Evolutionary conservation across 495 filamentous ascomycete species (phyloP).

Genomic region (Parmelia sp.): DNA sequence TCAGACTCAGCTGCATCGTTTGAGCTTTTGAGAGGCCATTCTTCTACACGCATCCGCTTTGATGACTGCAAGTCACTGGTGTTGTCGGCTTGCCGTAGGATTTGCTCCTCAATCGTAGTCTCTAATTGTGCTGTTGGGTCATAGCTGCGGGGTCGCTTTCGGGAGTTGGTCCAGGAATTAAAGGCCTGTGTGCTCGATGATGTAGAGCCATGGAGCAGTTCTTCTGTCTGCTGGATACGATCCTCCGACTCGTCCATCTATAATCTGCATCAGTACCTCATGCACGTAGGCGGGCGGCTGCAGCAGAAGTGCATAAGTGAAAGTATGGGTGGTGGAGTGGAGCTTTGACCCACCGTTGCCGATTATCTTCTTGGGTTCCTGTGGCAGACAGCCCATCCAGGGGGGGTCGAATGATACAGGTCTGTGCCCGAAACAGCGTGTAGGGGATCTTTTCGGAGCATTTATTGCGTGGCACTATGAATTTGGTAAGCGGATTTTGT

Average conservation of each 20-base stretch:
- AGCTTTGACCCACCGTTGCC: constrained; percentile 10
- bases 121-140: constrained; percentile 10
- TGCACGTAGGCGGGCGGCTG: constrained; percentile 1
- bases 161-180: constrained; percentile 15
- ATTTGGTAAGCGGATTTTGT: too few relatives aligned
- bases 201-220: neutral
- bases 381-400: neutral
- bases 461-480: too few relatives aligned
- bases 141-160: constrained; percentile 18
- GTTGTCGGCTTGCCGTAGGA: neutral
- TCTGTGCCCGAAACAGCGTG: too few relatives aligned
- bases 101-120: constrained; percentile 9
- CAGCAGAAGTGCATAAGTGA: constrained; percentile 9
- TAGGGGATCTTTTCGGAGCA: too few relatives aligned
- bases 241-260: neutral
- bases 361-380: neutral
- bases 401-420: too few relatives aligned
- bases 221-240: neutral
- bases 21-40: constrained; percentile 26
- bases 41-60: constrained; percentile 23
- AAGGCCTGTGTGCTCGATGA: neutral
- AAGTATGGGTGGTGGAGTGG: neutral
- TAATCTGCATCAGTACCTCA: neutral
- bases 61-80: constrained; percentile 5
- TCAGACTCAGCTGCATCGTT: constrained; percentile 9